Evolutionary conservation across 495 filamentous ascomycete species (phyloP), one percentile per base, ranked within the genome.

Genomic region (Pseudotulostoma volvatum): DNA sequence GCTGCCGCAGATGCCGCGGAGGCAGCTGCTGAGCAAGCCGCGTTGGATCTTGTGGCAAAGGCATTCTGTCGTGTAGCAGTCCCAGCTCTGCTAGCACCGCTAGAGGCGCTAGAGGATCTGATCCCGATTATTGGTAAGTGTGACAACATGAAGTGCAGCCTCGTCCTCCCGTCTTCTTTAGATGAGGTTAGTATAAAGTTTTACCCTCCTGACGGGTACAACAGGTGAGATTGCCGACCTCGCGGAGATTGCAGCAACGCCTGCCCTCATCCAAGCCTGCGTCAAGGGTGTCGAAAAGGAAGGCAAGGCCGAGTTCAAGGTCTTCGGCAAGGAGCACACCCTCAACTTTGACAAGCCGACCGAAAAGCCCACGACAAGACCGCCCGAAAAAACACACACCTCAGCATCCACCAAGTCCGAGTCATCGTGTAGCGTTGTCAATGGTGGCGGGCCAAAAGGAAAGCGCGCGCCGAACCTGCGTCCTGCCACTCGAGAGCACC

Each of bases 51-150:
- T 30, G 51, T 49, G 23, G 51, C 51, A 13, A 54, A 52, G 34
- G 51, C 51, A 0, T 54, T 54, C 34, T 54, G 51, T 37, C 25
- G 51, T 9, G 30, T 54, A 9, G 51, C 51, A 16, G 46, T 54
- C 14, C 45, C 51, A 19, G 51, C 45, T 16, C 23, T 49, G 7
- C 43, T 54, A 8, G 43, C 43, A 20, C 51, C 51, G 16, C 42
- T 54, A 9, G 46, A 49, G 30, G 14, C 44, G 9, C n/a, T 36
- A n/a, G 46, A 49, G 31, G 49, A 49, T 33, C 20, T 53, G 8
- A 54, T 54, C 21, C 49, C 49, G 18, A 44, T 52, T 20, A 30
- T 49, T 25, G 51, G 47, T 44, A 38, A 30, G 43, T 23, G 14
- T 41, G n/a, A n/a, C n/a, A n/a, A n/a, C n/a, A n/a, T n/a, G n/a